Base-by-base conservation (phyloP, 2,329 filamentous ascomycete species). In the Zymoseptoria tritici region DNA sequence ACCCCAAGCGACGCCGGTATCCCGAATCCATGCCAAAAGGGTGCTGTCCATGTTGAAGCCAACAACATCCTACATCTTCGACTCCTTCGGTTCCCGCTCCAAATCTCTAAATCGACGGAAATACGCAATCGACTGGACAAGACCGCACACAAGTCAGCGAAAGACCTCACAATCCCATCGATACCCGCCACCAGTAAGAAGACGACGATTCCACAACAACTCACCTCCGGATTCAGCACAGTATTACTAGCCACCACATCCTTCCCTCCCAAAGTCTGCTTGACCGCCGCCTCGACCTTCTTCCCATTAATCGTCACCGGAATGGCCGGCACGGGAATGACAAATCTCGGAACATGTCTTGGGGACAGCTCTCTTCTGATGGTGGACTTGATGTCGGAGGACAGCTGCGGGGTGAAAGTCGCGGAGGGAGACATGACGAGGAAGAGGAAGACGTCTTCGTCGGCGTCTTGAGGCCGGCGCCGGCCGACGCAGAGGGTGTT, bases 221-320 rank as follows among this genome's bases (percentile, higher is more conserved):
- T 36, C 31, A 36, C 31, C 31, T 68, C 69, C 5, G 76, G 76
- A 65, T 79, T 79, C 49, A 67, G 62, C 9, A 78, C 72, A 7
- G 76, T 78, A 8, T 72, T 72, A 57, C 71, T 75, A 9, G 72
- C 65, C 54, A 64, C 72, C 60, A 75, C 74, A 57, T 71, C 72
- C 24, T 66, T 71, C 9, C 78, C 77, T 61, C 64, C 71, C 19
- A 75, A 72, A 20, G 73, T 73, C 62, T 74, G 70, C 71, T 75
- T 80, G 49, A 81, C 75, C 31, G 71, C 73, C 54, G 72, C 75
- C 71, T 76, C 74, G 26, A 79, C 75, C 61, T 79, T 79, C 67
- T 79, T 79, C 6, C 78, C 77, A 59, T 80, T 79, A 50, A 80
- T 75, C 9, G 77, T 79, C 20, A 75, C 72, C 0, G 76, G 76